Percentiles rank a stretch among this genome's conserved stretches.
These are phyloP conservation scores for Quercus cerris DNA, from an alignment of 306 rosid genomes.

Conservation along the genomic window DNA sequence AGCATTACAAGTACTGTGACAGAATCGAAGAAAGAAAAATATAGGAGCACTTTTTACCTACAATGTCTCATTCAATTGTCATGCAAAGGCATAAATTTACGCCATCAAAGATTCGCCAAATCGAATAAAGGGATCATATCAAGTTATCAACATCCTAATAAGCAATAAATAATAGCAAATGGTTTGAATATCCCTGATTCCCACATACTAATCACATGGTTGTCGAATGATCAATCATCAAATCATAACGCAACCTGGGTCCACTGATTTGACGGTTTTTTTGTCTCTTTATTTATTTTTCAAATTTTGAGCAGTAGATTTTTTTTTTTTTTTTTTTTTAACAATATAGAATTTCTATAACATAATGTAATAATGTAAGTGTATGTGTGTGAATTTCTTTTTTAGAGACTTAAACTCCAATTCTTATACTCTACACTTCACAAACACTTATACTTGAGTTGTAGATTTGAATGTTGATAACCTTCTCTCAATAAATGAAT, in stretches of 20 bases:
- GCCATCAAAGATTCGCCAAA: background rate
- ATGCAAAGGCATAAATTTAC: background rate
- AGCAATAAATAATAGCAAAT: background rate
- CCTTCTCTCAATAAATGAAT: no score
- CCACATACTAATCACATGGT: background rate
- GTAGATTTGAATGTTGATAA: no score
- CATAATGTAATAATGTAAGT: rapidly evolving
- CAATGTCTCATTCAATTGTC: background rate
- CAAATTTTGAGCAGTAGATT: no score
- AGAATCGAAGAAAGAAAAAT: background rate
- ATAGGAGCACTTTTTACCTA: background rate
- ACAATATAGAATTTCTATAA: no score
- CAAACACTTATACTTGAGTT: no score
- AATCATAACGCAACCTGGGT: no score
- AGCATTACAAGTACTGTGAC: no score
- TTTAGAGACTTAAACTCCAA: rapidly evolving
- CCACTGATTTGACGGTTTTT: no score
- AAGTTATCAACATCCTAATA: background rate
- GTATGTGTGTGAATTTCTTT: rapidly evolving
- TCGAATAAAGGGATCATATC: background rate
- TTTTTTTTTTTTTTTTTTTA: no score
- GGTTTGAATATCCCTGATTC: background rate
- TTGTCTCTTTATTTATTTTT: no score
- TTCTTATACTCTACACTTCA: rapidly evolving
- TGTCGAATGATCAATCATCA: background rate